Conservation (phyloP, 2,329 filamentous ascomycete species). For the Alternaria triticina region DNA sequence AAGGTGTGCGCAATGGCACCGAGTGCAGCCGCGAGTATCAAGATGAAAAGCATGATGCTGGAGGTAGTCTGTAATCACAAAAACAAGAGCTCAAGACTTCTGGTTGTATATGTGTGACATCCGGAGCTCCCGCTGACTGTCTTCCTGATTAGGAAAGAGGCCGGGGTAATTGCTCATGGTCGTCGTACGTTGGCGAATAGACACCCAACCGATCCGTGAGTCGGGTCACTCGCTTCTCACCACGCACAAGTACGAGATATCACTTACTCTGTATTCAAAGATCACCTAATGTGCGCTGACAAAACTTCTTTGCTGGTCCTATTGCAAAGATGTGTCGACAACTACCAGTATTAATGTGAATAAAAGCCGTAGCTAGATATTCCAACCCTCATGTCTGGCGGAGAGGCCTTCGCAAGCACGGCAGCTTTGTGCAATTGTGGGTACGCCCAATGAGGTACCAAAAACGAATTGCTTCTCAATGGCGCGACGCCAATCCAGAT, state of each 20-base stretch:
- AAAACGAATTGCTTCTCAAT: background rate
- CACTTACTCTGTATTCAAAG: background rate
- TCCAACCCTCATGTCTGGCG: too few species aligned
- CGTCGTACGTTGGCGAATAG: background rate
- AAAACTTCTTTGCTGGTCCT: fast-evolving
- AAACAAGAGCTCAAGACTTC: background rate
- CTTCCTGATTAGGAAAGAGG: background rate
- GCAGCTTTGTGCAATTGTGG: background rate
- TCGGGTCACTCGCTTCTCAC: background rate
- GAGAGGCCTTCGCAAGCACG: background rate
- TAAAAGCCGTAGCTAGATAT: too few species aligned
- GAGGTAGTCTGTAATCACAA: background rate
- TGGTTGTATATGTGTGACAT: background rate
- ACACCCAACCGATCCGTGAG: background rate
- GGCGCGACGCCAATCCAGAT: background rate
- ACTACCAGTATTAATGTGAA: background rate
- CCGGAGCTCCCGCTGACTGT: background rate
- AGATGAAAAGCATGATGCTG: background rate
- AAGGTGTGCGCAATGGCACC: background rate
- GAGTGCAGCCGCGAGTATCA: background rate
- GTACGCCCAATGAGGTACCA: background rate
- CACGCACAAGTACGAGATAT: background rate
- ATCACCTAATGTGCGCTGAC: background rate
- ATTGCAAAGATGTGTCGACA: background rate
- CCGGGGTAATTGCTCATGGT: background rate